Conservation (phyloP, 306 rosid species). For the Macrotyloma uniflorum region DNA sequence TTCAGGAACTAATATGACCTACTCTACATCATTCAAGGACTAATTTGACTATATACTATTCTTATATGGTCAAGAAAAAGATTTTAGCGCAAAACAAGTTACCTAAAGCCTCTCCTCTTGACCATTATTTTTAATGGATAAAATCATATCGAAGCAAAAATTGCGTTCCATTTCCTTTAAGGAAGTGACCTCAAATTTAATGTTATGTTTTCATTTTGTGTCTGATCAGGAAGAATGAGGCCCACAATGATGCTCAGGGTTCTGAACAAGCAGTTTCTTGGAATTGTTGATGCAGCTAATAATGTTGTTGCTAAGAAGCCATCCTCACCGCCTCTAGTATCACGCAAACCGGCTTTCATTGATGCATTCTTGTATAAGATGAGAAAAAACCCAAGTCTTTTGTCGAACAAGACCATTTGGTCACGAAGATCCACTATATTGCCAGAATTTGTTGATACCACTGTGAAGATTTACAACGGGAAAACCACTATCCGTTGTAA, state of each 20-base stretch:
- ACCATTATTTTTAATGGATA: not conserved
- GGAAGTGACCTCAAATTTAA: not conserved
- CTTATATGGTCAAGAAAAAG: not conserved
- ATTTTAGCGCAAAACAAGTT: not conserved
- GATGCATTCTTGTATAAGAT: constrained; percentile 47
- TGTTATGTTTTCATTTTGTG: not conserved
- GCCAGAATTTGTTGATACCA: constrained; percentile 44
- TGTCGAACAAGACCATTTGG: constrained; percentile 46
- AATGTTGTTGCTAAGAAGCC: constrained; percentile 20
- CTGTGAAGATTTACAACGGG: constrained; percentile 49
- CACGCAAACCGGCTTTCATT: constrained; percentile 36
- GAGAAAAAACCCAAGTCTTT: constrained; percentile 41
- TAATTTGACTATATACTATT: not conserved
- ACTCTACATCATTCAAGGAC: not conserved
- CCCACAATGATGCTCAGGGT: constrained; percentile 34
- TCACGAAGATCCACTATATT: constrained; percentile 49
- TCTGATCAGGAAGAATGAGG: constrained; percentile 43
- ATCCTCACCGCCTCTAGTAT: not conserved
- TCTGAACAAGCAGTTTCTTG: constrained; percentile 41
- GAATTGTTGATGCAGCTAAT: constrained; percentile 32
- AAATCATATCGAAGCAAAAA: not conserved
- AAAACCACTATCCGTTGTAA: constrained; percentile 45
- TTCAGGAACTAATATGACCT: not conserved
- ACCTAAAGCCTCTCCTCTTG: not conserved
- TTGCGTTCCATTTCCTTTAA: not conserved